Base-by-base conservation (phyloP, 768 basidiomycete genomes). In the Trichaptum fuscoviolaceum region DNA sequence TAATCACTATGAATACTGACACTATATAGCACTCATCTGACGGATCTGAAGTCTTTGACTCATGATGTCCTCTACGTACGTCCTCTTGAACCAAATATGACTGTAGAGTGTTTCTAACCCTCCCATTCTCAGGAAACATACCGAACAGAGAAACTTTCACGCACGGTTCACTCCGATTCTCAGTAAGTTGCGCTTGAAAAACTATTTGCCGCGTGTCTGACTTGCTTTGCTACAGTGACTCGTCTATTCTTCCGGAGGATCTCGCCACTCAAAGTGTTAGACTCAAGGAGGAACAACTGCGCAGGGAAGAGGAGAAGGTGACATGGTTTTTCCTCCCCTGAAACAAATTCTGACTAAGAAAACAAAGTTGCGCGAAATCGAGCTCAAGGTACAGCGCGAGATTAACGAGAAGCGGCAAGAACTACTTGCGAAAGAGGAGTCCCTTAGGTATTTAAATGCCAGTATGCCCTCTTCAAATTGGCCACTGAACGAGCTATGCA, bases 391-490 rank as follows among this genome's bases (percentile, higher is more conserved):
- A 30, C 96, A 98, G 78, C 87, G 97, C 62, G 97, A 99, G 82
- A 94, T 99, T 78, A 93, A 92, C 75, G 93, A 99, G 83, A 96
- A 96, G 82, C 84, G 95, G 74, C 96, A 99, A 76, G 96, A 99
- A 75, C 80, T 99, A 68, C 80, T 97, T 73, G 97, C 96, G 57
- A 97, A 96, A 77, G 96, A 97, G 76, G 96, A 97, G 77, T 92
- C 92, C 58, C 90, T 94, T 72, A 86, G 91, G 91, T 92, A 68
- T 64, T 84, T 67, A 9, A 24, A 63, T 17, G 6, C 25, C 34
- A 23, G 24, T 6, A 6, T 3, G 24, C 12, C 3, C 8, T 5
- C 23, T 18, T 5, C 8, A 1, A 12, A 24, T 61, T 61, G 10
- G 23, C 1, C 15, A 34, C 59, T 61, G 3, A 61, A 18, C 12